These are phyloP conservation scores for Penicillium canescens DNA, from an alignment of 495 filamentous ascomycete species.

Conservation along the genomic window DNA sequence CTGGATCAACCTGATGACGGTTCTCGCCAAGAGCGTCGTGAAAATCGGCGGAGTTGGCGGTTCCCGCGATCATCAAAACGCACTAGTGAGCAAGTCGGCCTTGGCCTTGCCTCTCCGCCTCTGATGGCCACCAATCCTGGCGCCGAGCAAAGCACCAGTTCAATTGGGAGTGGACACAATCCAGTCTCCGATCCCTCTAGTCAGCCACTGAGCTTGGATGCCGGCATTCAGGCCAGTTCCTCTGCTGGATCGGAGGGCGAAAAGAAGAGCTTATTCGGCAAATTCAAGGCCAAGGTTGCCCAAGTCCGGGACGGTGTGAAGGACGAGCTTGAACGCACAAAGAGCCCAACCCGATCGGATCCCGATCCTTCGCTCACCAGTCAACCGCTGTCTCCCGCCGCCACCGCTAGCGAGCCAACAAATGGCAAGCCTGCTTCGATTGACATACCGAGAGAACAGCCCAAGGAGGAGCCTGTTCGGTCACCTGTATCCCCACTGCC, in stretches of 20 bases:
- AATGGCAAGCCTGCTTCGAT: constrained; percentile 25
- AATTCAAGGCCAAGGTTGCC: constrained; percentile 81
- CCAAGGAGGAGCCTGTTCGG: constrained; percentile 22
- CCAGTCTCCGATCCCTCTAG: constrained; percentile 38
- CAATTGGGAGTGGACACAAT: constrained; percentile 59
- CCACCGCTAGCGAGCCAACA: constrained; percentile 5
- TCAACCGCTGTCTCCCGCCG: constrained; percentile 29
- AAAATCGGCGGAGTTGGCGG: constrained; percentile 64
- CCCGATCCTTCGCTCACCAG: constrained; percentile 23
- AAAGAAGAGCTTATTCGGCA: constrained; percentile 73
- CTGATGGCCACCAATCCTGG: constrained; percentile 59
- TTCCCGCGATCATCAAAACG: constrained; percentile 59
- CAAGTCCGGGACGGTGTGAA: constrained; percentile 71
- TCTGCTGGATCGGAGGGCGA: constrained; percentile 50
- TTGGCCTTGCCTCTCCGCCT: constrained; percentile 48
- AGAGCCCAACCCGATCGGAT: constrained; percentile 51
- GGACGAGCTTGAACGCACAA: constrained; percentile 59
- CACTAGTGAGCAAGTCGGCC: constrained; percentile 52
- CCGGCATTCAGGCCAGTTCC: constrained; percentile 32
- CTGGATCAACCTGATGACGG: constrained; percentile 66
- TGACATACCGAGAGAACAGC: constrained; percentile 25
- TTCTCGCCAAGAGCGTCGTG: constrained; percentile 63
- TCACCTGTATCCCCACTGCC: constrained; percentile 38
- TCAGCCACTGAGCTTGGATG: constrained; percentile 41
- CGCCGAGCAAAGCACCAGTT: constrained; percentile 69